phyloP scores from a whole-genome alignment of 1,139 yeast genomes.

The Candida pseudocylindracea region DNA sequence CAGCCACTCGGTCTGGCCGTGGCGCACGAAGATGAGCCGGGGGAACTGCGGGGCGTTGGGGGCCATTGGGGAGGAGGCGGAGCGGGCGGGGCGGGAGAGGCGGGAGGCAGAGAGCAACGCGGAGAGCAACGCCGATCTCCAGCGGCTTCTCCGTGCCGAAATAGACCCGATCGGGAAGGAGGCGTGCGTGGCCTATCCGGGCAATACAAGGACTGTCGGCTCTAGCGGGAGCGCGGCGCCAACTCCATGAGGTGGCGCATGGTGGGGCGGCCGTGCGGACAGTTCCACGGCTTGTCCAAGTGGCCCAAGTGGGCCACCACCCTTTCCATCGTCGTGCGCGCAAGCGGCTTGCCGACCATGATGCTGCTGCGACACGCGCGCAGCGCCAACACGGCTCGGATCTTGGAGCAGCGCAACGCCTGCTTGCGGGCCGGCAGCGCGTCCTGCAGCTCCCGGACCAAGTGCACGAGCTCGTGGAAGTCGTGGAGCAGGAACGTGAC shows the following conservation, averaged over 20 bases:
- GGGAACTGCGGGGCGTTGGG: constrained; percentile 12
- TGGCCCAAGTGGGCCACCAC: constrained; percentile 47
- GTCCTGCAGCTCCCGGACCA: constrained; percentile 9
- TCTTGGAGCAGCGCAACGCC: constrained; percentile 44
- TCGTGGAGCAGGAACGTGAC: constrained; percentile 46
- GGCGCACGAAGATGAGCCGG: constrained; percentile 62
- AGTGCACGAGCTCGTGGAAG: constrained; percentile 50
- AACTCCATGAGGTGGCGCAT: constrained; percentile 69
- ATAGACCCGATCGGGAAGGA: too few species aligned
- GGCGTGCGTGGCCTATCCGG: too few species aligned
- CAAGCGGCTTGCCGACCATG: constrained; percentile 72
- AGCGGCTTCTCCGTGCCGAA: too few species aligned
- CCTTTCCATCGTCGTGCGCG: constrained; percentile 30
- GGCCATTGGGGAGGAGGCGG: too few species aligned
- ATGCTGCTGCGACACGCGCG: constrained; percentile 86
- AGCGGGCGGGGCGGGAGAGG: too few species aligned
- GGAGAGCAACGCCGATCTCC: too few species aligned
- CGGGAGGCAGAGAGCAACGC: too few species aligned
- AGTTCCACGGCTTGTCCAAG: constrained; percentile 91
- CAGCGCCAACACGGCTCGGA: constrained; percentile 74
- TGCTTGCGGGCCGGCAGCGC: constrained; percentile 2
- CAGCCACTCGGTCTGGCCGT: constrained; percentile 93
- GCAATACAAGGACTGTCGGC: too few species aligned
- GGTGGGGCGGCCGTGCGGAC: constrained; percentile 98
- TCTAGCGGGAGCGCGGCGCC: too few species aligned